These are phyloP conservation scores for Emmonsia crescens DNA, from an alignment of 2,329 filamentous ascomycete genomes.

Conservation along the genomic window DNA sequence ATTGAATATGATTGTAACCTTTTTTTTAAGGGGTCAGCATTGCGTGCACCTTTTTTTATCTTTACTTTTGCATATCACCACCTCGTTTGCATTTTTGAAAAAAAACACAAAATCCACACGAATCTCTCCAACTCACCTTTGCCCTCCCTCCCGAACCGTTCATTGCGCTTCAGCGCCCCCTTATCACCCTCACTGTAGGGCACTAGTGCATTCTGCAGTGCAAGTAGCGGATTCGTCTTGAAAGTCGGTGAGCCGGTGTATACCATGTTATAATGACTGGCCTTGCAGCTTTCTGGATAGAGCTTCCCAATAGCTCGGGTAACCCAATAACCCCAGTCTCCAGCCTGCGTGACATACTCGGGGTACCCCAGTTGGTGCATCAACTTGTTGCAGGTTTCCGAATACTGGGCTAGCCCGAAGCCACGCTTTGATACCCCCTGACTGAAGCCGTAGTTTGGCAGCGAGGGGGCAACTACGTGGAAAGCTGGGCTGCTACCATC, in stretches of 20 bases:
- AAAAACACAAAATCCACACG: neutral
- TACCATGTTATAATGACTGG: slow-evolving; percentile 53
- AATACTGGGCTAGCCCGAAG: slow-evolving; percentile 50
- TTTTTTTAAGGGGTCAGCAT: neutral
- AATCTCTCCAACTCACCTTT: slow-evolving; percentile 4
- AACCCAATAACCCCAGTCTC: slow-evolving; percentile 59
- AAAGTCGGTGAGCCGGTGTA: slow-evolving; percentile 41
- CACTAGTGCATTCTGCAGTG: slow-evolving; percentile 42
- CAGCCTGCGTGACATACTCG: slow-evolving; percentile 44
- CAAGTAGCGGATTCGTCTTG: slow-evolving; percentile 40
- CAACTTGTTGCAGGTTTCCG: slow-evolving; percentile 54
- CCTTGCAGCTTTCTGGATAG: slow-evolving; percentile 48
- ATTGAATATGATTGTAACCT: slow-evolving; percentile 50
- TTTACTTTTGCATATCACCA: neutral
- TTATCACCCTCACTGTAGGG: slow-evolving; percentile 45
- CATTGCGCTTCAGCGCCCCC: slow-evolving; percentile 40
- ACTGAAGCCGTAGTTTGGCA: slow-evolving; percentile 50
- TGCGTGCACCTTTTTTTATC: neutral
- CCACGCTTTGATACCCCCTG: slow-evolving; percentile 35
- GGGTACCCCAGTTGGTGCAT: slow-evolving; percentile 59
- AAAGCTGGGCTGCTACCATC: slow-evolving; percentile 34
- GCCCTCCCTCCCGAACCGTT: slow-evolving; percentile 50
- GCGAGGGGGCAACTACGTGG: slow-evolving; percentile 42
- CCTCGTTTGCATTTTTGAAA: neutral
- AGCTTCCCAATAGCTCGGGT: slow-evolving; percentile 50